Base-by-base conservation (phyloP, 2,329 filamentous ascomycete genomes). In the Xylaria digitata region DNA sequence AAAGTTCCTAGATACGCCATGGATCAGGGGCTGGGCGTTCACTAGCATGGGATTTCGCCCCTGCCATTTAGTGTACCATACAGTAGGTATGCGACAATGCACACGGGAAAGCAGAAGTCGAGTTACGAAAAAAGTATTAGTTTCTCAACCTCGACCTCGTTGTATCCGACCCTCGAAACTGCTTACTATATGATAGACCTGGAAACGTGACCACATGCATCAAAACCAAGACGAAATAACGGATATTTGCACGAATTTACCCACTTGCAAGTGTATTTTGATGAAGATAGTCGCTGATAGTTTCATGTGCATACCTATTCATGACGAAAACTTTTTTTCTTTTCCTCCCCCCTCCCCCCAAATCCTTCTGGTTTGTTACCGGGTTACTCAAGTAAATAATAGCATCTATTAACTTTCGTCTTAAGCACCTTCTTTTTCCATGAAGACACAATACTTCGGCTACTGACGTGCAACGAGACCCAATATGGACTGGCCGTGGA, bases 41-140 rank as follows among this genome's bases (percentile, higher is more conserved):
- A 23, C 50, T 60, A 52, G 54, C 32, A 50, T 43, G 26, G 45
- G 17, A 21, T 34, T 46, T 50, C 21, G 30, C 45, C 45, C 26
- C 55, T 23, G 8, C 45, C 13, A 8, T 48, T 45, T 52, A 23
- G 26, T 5, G 26, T 26, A 26, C 34, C 23, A 21, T 11, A 15
- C 30, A n/a, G 37, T 21, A 15, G 37, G 13, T 15, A 46, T 53
- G 45, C 19, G 34, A 19, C 3, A 40, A 54, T 45, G 9, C 45
- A 19, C 37, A 49, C 59, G 64, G 64, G 64, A 63, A 59, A 63
- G 43, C 21, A 48, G n/a, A 58, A 48, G 26, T 43, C 54, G 42
- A 49, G 23, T 8, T 15, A n/a, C 26, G 46, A 55, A 63, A 63
- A 63, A 61, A 52, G 63, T 21, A 62, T 58, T 23, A 53, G 50